Conservation (phyloP, 208 protist species). For the Angomonas desouzai region DNA sequence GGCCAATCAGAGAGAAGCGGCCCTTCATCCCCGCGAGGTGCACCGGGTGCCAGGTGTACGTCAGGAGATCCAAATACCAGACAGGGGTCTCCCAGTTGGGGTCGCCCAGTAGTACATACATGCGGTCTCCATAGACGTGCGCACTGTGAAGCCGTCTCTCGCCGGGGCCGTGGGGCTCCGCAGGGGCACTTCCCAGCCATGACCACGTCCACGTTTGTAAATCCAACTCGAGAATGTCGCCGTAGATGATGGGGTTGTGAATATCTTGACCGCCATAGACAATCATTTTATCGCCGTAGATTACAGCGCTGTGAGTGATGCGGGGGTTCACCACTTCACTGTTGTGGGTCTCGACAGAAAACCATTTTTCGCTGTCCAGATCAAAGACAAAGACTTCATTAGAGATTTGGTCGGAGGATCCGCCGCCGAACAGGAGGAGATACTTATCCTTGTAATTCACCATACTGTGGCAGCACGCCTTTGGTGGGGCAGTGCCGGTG, state of each 20-base stretch:
- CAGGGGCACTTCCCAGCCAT: conserved; percentile 36
- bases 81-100: conserved; percentile 19
- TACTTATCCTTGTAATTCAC: conserved; percentile 68
- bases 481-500: conserved; percentile 30
- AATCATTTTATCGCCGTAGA: conserved; percentile 80
- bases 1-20: conserved; percentile 33
- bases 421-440: conserved; percentile 78
- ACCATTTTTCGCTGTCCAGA: conserved; percentile 41
- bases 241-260: conserved; percentile 29
- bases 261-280: conserved; percentile 80
- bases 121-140: conserved; percentile 50
- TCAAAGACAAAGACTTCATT: conserved; percentile 45
- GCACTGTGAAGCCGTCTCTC: conserved; percentile 66
- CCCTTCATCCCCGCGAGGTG: not conserved
- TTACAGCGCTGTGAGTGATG: conserved; percentile 58
- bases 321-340: conserved; percentile 42
- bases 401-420: conserved; percentile 23
- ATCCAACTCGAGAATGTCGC: conserved; percentile 70
- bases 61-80: conserved; percentile 68
- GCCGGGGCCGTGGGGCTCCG: conserved; percentile 59
- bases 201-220: conserved; percentile 71
- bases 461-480: conserved; percentile 70
- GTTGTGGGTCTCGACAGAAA: conserved; percentile 30
- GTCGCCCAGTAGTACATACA: conserved; percentile 82
- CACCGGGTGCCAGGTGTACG: conserved; percentile 49